Evolutionary conservation across 352 stramenopile species (phyloP).

Genomic region (Blastocystis hominis): DNA sequence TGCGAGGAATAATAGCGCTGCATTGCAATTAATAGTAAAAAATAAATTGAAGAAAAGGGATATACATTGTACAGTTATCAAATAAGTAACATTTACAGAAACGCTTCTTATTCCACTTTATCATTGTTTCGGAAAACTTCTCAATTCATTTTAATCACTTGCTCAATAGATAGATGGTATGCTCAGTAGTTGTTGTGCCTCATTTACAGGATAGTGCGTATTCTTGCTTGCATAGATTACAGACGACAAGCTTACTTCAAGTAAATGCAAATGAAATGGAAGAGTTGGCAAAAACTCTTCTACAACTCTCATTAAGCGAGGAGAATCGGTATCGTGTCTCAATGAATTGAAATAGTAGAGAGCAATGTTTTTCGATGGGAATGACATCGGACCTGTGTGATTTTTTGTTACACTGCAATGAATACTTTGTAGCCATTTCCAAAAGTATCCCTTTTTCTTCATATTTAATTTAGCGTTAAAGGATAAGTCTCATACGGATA

Average conservation of each 20-base stretch:
- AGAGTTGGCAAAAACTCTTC: neutral
- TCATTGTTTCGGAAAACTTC: neutral
- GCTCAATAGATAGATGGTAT: neutral
- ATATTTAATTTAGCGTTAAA: neutral
- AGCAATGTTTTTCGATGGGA: neutral
- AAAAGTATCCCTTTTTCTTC: neutral
- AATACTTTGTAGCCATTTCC: slow-evolving; percentile 17
- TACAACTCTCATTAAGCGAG: neutral
- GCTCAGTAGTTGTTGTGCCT: neutral
- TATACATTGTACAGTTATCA: neutral
- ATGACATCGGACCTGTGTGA: slow-evolving; percentile 20
- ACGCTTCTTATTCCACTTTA: neutral
- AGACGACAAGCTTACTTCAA: neutral
- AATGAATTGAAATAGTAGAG: neutral
- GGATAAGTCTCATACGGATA: neutral
- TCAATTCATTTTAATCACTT: neutral
- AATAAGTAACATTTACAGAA: neutral
- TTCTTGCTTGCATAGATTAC: neutral
- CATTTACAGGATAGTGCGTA: neutral
- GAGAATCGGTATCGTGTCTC: neutral
- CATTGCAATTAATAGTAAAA: neutral
- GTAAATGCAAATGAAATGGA: slow-evolving; percentile 5
- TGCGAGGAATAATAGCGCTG: neutral
- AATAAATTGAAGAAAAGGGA: neutral
- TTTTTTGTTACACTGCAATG: slow-evolving; percentile 21